Base-by-base conservation (phyloP, 352 stramenopile species). In the Globisporangium cystogenes region DNA sequence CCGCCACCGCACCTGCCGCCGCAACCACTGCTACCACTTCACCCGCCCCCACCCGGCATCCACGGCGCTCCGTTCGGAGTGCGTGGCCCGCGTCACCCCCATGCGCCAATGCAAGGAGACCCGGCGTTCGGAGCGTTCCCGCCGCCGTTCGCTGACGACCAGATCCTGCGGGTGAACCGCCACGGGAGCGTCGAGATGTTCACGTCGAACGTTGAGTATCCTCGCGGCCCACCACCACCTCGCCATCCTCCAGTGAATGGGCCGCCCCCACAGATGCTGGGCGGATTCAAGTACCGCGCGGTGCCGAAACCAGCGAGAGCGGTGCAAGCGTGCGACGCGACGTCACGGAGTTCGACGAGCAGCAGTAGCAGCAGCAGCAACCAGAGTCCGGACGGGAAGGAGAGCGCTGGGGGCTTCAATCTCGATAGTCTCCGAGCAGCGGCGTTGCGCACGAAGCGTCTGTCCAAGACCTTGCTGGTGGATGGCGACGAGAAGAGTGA, bases 141-240 rank as follows among this genome's bases (percentile, higher is more conserved):
- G 23, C 40, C 55, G 7, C 43, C 55, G 7, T 86, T 70, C 44
- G 52, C 55, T 33, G 68, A 87, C 33, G 85, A 82, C 20, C 69
- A 79, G 23, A 88, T 90, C 54, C 33, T 92, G n/a, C 78, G 82
- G 3, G 75, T 92, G 31, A 85, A 86, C 51, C 70, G 78, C 14
- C 76, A 86, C 61, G 78, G 76, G 31, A 63, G 54, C 42, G 70
- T 86, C 48, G 67, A 86, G 51, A 81, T 82, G 62, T 68, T 86
- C 43, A 47, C 59, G 43, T 57, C 55, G n/a, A 63, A 56, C 2
- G 20, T 40, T 33, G 42, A 53, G 39, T 31, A 49, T 41, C 33
- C 35, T 33, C 46, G 44, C 23, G 16, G 52, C 4, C 50, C 51
- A 18, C 39, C 48, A n/a, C 53, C 57, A 20, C 33, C 31, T 26